Evolutionary conservation across 805 yeast genomes (phyloP).

Genomic region (Wickerhamiella galacta): DNA sequence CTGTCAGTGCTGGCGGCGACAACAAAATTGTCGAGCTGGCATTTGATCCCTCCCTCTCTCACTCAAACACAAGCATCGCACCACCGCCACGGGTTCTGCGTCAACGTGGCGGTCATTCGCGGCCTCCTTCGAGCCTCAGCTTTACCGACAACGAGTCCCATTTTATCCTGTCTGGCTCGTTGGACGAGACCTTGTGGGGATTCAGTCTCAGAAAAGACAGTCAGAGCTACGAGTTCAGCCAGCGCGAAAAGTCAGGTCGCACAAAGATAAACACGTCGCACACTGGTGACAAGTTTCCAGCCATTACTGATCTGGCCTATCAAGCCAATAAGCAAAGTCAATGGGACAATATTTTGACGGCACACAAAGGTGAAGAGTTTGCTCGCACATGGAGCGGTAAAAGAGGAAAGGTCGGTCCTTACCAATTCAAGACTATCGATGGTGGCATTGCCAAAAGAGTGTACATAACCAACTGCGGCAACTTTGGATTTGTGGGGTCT

Average conservation of each 20-base stretch:
- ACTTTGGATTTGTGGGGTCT: constrained; percentile 85
- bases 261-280: constrained; percentile 29
- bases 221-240: constrained; percentile 87
- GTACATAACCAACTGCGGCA: constrained; percentile 81
- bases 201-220: constrained; percentile 91
- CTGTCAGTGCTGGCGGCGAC: constrained; percentile 82
- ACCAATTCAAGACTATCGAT: constrained; percentile 58
- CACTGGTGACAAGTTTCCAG: constrained; percentile 17
- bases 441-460: constrained; percentile 59
- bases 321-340: constrained; percentile 65
- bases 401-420: constrained; percentile 63
- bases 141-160: constrained; percentile 76
- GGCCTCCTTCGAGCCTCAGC: constrained; percentile 60
- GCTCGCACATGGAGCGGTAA: constrained; percentile 87
- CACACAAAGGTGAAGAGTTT: constrained; percentile 63
- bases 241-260: constrained; percentile 28
- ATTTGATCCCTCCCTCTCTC: constrained; percentile 72
- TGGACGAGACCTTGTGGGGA: constrained; percentile 75
- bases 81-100: constrained; percentile 84
- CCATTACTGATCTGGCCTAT: constrained; percentile 46
- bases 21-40: constrained; percentile 78
- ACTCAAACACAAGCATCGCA: constrained; percentile 40
- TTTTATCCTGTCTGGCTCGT: constrained; percentile 68
- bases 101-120: constrained; percentile 94
- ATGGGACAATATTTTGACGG: constrained; percentile 88